phyloP scores from a whole-genome alignment of 2,329 filamentous ascomycete species.

The Sphaerulina vaccinii region DNA sequence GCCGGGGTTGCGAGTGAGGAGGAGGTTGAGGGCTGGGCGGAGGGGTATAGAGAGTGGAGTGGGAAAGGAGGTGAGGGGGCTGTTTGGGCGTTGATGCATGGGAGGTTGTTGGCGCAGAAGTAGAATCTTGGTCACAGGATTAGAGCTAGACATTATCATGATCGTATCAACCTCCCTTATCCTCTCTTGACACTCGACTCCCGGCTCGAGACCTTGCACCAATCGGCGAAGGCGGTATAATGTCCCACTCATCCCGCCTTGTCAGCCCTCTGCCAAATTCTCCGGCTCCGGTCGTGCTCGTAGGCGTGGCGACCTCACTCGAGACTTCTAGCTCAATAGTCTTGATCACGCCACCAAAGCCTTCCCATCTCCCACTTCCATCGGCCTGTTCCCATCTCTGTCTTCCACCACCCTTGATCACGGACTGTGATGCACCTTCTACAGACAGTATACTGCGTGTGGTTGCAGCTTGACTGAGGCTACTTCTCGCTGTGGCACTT shows the following conservation, averaged over 20 bases:
- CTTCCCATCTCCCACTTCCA: slow-evolving; percentile 17
- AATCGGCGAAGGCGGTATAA: neutral
- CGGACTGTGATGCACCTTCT: neutral
- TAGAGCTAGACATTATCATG: neutral
- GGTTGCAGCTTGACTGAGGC: slow-evolving; percentile 9
- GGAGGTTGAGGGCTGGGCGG: no score
- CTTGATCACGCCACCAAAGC: slow-evolving; percentile 19
- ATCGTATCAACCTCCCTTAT: neutral
- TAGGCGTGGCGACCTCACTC: slow-evolving; percentile 3
- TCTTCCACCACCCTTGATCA: slow-evolving; percentile 14
- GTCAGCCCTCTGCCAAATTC: slow-evolving; percentile 19
- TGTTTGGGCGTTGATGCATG: no score
- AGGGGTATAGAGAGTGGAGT: no score
- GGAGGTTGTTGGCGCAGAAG: no score
- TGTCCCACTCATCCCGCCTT: slow-evolving; percentile 19
- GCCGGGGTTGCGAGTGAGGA: no score
- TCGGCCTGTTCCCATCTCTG: slow-evolving; percentile 16
- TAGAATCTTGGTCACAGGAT: no score
- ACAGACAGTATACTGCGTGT: slow-evolving; percentile 6
- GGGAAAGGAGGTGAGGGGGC: no score
- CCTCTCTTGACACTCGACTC: slow-evolving; percentile 3
- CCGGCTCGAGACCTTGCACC: neutral
- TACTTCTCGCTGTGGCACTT: slow-evolving; percentile 1
- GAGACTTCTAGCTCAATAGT: slow-evolving; percentile 20
- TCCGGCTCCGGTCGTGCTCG: slow-evolving; percentile 3